Conservation (phyloP, 176 grass and related monocot genomes). For the Carex parvula region DNA sequence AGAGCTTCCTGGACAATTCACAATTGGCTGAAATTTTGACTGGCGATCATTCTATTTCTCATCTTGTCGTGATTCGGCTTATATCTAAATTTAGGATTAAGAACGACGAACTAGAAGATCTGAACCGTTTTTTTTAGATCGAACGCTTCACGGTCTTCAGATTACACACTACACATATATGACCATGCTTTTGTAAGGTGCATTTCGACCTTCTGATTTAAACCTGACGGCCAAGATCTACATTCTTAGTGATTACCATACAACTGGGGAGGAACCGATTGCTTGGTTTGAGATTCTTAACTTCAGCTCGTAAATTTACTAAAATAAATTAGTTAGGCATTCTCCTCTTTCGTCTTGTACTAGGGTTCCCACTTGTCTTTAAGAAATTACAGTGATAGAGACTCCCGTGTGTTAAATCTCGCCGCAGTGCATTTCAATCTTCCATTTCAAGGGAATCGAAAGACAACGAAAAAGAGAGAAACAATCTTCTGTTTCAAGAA, state of each 20-base stretch:
- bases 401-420: background rate
- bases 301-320: background rate
- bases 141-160: background rate
- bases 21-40: background rate
- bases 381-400: background rate
- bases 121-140: background rate
- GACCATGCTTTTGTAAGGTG: background rate
- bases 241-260: background rate
- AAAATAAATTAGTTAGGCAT: background rate
- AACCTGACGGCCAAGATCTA: background rate
- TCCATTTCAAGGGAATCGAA: background rate
- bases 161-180: background rate
- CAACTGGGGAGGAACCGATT: background rate
- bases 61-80: background rate
- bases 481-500: constrained; percentile 20
- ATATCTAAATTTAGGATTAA: background rate
- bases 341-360: background rate
- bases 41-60: background rate
- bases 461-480: background rate
- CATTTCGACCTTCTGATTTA: background rate
- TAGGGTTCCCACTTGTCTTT: constrained; percentile 3
- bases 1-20: background rate
- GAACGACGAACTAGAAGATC: background rate
- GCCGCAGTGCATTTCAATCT: background rate
- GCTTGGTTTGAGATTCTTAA: background rate